Percentiles rank a stretch among this genome's conserved stretches.
Evolutionary conservation across 352 stramenopile species (phyloP).

Genomic region (Pythium folliculosum): DNA sequence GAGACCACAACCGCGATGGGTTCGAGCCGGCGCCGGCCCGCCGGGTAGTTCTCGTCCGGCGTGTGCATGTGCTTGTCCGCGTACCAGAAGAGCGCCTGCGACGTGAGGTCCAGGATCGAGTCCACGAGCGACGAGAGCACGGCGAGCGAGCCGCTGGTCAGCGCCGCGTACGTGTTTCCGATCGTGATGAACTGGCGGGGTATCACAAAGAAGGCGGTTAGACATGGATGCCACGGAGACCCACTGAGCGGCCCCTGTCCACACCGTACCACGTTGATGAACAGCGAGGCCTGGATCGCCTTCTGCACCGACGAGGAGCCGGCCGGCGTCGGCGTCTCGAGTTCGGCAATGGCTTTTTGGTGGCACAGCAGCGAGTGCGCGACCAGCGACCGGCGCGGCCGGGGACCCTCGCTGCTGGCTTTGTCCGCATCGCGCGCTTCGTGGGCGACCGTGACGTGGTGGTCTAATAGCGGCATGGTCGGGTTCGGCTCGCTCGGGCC

Average conservation of each 20-base stretch:
- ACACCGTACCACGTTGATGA: conserved; percentile 63
- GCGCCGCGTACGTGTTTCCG: conserved; percentile 74
- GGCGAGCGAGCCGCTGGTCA: conserved; percentile 89
- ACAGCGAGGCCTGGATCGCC: conserved; percentile 69
- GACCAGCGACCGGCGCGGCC: conserved; percentile 53
- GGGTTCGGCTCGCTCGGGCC: background rate
- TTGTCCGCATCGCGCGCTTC: background rate
- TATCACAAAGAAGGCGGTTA: too few species aligned
- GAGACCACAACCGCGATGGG: conserved; percentile 96
- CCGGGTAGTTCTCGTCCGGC: conserved; percentile 92
- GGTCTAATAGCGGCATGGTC: background rate
- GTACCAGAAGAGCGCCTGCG: conserved; percentile 93
- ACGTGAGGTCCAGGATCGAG: conserved; percentile 93
- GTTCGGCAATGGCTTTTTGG: conserved; percentile 55
- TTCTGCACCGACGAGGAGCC: conserved; percentile 56
- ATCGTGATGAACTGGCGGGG: conserved; percentile 22
- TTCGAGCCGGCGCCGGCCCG: conserved; percentile 91
- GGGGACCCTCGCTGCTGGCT: background rate
- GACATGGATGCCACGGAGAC: too few species aligned
- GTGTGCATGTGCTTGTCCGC: conserved; percentile 92
- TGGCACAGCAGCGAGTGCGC: conserved; percentile 65
- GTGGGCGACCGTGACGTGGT: background rate
- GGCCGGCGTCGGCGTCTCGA: conserved; percentile 35
- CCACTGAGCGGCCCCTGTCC: too few species aligned
- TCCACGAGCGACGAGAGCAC: conserved; percentile 95